Evolutionary conservation across 495 filamentous ascomycete genomes (phyloP).

Genomic region (Xylaria intraflava): DNA sequence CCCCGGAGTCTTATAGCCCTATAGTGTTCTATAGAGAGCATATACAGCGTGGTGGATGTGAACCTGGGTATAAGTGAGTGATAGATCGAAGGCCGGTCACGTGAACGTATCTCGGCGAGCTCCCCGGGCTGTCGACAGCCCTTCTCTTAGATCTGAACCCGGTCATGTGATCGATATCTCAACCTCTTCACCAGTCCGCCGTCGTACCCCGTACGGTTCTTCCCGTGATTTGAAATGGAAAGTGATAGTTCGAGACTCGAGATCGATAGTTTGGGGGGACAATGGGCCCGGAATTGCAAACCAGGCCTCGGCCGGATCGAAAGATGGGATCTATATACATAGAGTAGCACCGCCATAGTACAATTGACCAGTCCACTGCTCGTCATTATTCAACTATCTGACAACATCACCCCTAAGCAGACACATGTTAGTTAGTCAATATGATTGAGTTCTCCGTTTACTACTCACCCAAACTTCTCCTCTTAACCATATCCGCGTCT

Average conservation of each 20-base stretch:
- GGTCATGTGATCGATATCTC: conserved; percentile 11
- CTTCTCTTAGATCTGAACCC: neutral
- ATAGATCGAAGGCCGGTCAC: conserved; percentile 5
- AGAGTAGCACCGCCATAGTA: neutral
- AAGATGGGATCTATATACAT: conserved; percentile 3
- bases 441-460: conserved; percentile 6
- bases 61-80: neutral
- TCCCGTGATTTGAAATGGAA: neutral
- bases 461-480: conserved; percentile 5
- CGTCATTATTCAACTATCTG: neutral
- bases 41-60: neutral
- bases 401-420: neutral
- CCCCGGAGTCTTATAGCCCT: neutral
- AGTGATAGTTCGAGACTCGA: too few relatives aligned
- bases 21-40: neutral
- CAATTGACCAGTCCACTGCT: neutral
- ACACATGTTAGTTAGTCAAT: neutral
- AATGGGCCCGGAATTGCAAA: too few relatives aligned
- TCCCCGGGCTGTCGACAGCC: neutral
- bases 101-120: conserved; percentile 10
- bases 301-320: too few relatives aligned
- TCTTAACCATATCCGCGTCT: conserved; percentile 7
- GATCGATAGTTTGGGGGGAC: too few relatives aligned
- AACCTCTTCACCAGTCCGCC: neutral
- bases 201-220: neutral